Base-by-base conservation (phyloP, 208 protist genomes). In the Trypanosoma caninum region DNA sequence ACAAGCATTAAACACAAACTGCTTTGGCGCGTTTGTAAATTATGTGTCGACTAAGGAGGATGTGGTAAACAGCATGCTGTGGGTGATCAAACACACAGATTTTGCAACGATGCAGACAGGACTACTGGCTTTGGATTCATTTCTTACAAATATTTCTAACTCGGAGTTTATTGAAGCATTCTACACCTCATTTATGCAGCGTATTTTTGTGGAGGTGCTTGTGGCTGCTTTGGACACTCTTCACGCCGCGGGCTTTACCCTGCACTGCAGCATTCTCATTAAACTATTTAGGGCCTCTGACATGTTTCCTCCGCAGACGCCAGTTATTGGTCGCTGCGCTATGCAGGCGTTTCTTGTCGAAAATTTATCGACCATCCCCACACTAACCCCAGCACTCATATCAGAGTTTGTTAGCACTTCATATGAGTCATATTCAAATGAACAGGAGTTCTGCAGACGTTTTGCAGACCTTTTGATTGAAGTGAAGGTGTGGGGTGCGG, bases 61-160 rank as follows among this genome's bases (percentile, higher is more conserved):
- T 52, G 73, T 99, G 11, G 82, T 99, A 31, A 93, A 97, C 37
- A 93, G 89, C 22, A 91, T 99, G 70, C 77, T 99, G 34, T 99
- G 98, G 97, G 98, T 96, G 0, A 97, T 99, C 63, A 98, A 98
- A 72, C 98, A 99, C 82, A 97, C 87, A 2, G 97, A 98, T 74
- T 90, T 92, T 59, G 91, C 97, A 37, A 97, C 97, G 28, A 91
- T 93, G 87, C 77, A 70, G 1, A 90, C 82, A 7, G 89, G 83
- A 11, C 78, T 97, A 13, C 89, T 99, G 57, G 98, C 94, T 41
- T 80, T 99, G 6, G 71, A 94, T 45, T 64, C 92, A n/a, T 87
- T 99, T 20, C 72, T 99, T 20, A 60, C 82, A 20, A 87, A 91
- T 59, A 78, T 95, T 20, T 51, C 70, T 0, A 58, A 72, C 11